Evolutionary conservation across 2,329 filamentous ascomycete species (phyloP), one percentile per base, ranked within the genome.

Genomic region (Fusarium sp.): DNA sequence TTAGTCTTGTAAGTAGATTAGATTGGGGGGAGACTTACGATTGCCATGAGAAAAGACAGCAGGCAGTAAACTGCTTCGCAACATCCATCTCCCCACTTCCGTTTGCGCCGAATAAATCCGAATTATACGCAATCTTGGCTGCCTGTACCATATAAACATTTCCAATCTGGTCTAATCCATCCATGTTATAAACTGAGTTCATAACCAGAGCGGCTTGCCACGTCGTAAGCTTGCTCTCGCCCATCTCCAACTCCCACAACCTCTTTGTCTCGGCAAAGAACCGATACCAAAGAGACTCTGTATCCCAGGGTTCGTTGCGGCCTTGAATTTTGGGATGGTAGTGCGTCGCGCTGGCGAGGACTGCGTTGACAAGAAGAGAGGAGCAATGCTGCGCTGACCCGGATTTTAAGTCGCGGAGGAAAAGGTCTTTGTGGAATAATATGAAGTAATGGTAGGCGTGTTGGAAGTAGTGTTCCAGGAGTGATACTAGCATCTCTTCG

Each of bases 401-500:
- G 1, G 10, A 12, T 10, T 45, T 25, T 0, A 44, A 2, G 4
- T 18, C 15, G 10, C 15, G 15, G 0, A 45, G 43, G 2, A 45
- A 45, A 0, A 38, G 0, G 1, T 12, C 22, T 18, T 45, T 18
- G 9, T 45, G 43, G 15, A 45, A 45, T 5, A 16, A 24, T 5
- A 10, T 45, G 10, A 45, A 45, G 16, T 3, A 27, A 4, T 0
- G 10, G 22, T 45, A 27, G 22, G 5, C 43, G 15, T 45, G 24
- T 8, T 18, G 10, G 5, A 45, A 45, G 4, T 45, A 45, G 2
- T 18, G 22, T 1, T 45, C 43, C 0, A 45, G 10, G 4, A 45
- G 43, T 0, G 25, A 27, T 8, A 2, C 4, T 1, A 45, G 4
- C 6, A 45, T 45, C 0, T 4, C 1, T 0, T 45, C 24, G 0